Percentiles rank a stretch among this genome's conserved stretches.
Conservation (phyloP, 805 yeast genomes). For the Cyberlindnera mycetangii region DNA sequence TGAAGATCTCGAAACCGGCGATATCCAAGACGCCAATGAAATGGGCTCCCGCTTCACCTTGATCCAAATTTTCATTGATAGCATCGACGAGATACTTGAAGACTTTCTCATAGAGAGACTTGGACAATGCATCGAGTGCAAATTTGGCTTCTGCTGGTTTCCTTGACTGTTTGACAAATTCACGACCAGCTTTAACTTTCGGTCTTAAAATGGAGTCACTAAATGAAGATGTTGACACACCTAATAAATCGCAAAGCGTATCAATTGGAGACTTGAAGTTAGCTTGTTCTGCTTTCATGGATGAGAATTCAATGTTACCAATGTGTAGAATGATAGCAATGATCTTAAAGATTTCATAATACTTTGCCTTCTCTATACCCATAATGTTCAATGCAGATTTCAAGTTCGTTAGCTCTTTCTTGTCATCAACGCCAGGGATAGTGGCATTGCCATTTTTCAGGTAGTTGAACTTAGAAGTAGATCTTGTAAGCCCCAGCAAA, state of each 20-base stretch:
- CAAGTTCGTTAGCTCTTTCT: conserved; percentile 60
- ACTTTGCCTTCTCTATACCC: conserved; percentile 60
- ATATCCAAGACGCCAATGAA: conserved; percentile 96
- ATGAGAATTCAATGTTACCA: conserved; percentile 77
- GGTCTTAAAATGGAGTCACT: conserved; percentile 67
- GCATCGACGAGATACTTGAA: conserved; percentile 74
- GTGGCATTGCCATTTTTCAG: conserved; percentile 50
- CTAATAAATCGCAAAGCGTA: conserved; percentile 58
- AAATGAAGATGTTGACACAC: conserved; percentile 53
- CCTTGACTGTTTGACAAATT: conserved; percentile 75
- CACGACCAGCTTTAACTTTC: conserved; percentile 87
- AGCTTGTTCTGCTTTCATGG: conserved; percentile 76
- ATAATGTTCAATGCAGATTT: conserved; percentile 66
- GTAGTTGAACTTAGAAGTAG: conserved; percentile 47
- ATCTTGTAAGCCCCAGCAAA: conserved; percentile 41
- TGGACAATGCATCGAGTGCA: conserved; percentile 83
- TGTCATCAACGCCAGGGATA: conserved; percentile 77
- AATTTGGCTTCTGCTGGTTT: conserved; percentile 76
- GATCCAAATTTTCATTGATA: conserved; percentile 67
- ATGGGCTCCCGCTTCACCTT: conserved; percentile 39
- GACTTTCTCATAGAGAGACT: conserved; percentile 78
- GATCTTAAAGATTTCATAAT: conserved; percentile 55
- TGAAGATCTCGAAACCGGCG: conserved; percentile 96
- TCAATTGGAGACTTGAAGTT: conserved; percentile 50
- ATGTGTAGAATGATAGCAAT: conserved; percentile 78